A percentile compares a stretch with the other conserved stretches of the same genome.
These are phyloP conservation scores for Boletus sp. DNA, from an alignment of 768 basidiomycete species.

Conservation along the genomic window DNA sequence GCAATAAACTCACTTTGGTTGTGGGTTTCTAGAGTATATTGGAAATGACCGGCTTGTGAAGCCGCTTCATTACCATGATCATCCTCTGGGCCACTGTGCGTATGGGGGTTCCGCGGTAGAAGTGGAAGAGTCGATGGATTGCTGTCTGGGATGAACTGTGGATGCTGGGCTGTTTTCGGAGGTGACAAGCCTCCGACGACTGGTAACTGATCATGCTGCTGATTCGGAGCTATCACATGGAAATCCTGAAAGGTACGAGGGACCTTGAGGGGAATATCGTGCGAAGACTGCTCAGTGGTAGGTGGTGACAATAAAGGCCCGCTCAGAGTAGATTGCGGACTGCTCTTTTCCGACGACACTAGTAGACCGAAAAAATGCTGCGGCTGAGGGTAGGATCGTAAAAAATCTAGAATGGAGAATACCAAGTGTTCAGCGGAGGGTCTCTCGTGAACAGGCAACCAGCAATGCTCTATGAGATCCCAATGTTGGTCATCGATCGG, in stretches of 20 bases:
- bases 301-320: neutral
- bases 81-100: neutral
- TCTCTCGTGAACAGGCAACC: conserved; percentile 1
- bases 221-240: neutral
- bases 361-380: neutral
- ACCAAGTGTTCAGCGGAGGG: neutral
- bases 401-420: neutral
- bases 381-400: neutral
- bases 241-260: neutral
- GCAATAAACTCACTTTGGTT: neutral
- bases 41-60: neutral
- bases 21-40: neutral
- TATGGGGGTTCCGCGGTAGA: neutral
- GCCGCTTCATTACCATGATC: neutral
- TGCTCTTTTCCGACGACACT: neutral
- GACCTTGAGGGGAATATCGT: neutral
- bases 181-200: neutral
- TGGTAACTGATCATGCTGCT: neutral
- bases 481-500: conserved; percentile 5
- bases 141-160: neutral
- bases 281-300: neutral
- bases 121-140: neutral
- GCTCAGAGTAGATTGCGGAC: neutral
- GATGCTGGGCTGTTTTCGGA: neutral
- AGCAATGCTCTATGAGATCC: conserved; percentile 7